Conservation (phyloP, 176 grass and related monocot genomes). For the Aegilops tauschii region DNA sequence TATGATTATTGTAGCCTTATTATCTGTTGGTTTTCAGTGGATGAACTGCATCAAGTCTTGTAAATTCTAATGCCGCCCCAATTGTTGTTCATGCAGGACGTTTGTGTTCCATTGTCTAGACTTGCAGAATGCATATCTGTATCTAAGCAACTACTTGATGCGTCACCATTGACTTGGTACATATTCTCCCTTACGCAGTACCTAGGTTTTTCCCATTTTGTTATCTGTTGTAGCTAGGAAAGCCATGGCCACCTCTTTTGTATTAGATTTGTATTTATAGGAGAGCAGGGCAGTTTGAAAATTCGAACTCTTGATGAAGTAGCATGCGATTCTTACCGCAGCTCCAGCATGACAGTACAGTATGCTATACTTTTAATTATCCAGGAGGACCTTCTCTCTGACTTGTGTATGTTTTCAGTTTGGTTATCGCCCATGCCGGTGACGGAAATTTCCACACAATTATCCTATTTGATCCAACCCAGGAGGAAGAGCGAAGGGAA, state of each 20-base stretch:
- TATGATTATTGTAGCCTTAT: background rate
- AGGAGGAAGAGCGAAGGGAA: constrained; percentile 72
- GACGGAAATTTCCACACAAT: constrained; percentile 98
- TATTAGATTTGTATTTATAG: background rate
- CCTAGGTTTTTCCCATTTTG: background rate
- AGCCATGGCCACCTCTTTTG: background rate
- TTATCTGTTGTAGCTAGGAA: background rate
- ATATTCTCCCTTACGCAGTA: constrained; percentile 24
- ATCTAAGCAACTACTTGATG: constrained; percentile 85
- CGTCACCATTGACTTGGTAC: constrained; percentile 85
- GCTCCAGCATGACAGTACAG: background rate
- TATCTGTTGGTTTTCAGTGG: background rate
- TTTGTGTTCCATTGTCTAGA: constrained; percentile 92
- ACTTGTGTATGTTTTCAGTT: constrained; percentile 43
- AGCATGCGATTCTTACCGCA: background rate
- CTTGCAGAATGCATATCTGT: constrained; percentile 95
- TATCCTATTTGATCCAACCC: constrained; percentile 86
- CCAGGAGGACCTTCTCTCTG: constrained; percentile 25
- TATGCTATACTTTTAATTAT: background rate
- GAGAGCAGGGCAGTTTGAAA: background rate
- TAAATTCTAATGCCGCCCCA: constrained; percentile 4
- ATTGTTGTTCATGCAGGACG: constrained; percentile 59
- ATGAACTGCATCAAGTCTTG: constrained; percentile 9
- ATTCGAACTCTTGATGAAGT: background rate
- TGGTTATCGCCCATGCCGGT: constrained; percentile 92